Evolutionary conservation across 2,329 filamentous ascomycete species (phyloP).

Genomic region (Thermothelomyces thermophilus): DNA sequence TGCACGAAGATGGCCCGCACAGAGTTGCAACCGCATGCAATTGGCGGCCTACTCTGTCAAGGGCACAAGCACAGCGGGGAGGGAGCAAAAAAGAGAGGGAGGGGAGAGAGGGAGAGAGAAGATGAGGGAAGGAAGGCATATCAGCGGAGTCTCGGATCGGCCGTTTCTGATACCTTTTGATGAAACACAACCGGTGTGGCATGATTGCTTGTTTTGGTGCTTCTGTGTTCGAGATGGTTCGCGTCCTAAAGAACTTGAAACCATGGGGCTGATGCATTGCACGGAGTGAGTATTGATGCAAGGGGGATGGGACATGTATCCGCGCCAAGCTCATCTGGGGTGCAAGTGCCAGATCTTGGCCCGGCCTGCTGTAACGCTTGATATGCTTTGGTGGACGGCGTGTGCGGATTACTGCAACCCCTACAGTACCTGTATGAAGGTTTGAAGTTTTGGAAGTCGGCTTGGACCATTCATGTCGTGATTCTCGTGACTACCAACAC

Average conservation of each 20-base stretch:
- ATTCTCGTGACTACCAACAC: background rate
- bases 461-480: background rate
- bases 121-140: too few species aligned
- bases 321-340: constrained; percentile 4
- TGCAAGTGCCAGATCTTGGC: background rate
- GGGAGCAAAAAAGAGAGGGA: background rate
- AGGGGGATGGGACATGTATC: background rate
- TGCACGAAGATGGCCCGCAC: background rate
- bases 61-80: background rate
- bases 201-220: background rate
- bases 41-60: background rate
- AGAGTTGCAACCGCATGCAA: background rate
- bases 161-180: too few species aligned
- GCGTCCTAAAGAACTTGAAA: background rate
- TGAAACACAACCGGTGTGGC: too few species aligned
- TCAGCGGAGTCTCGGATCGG: too few species aligned
- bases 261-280: background rate
- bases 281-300: background rate
- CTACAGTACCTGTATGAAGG: too few species aligned
- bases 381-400: background rate
- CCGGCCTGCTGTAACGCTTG: background rate
- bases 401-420: too few species aligned
- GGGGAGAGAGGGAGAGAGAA: too few species aligned
- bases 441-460: too few species aligned
- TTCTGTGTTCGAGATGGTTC: background rate